Evolutionary conservation across 2,329 filamentous ascomycete species (phyloP).

Genomic region (Alternaria metachromatica): DNA sequence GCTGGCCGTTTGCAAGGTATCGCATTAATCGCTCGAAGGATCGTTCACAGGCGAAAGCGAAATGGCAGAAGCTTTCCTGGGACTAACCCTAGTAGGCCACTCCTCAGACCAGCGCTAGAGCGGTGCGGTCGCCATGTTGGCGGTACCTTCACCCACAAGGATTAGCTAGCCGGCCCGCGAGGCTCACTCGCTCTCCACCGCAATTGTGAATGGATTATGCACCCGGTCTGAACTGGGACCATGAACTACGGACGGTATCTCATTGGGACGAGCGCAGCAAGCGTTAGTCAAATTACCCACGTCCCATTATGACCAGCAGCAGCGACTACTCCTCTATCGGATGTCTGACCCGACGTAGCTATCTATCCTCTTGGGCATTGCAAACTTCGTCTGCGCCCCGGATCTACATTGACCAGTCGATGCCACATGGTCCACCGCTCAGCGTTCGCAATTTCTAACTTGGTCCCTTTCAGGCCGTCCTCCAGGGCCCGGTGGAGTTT

Average conservation of each 20-base stretch:
- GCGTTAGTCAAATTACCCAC: constrained; percentile 32
- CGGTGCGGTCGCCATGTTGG: constrained; percentile 38
- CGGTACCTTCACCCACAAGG: constrained; percentile 39
- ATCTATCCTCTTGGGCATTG: constrained; percentile 28
- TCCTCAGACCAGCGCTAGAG: constrained; percentile 34
- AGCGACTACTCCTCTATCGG: constrained; percentile 27
- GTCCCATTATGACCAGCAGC: constrained; percentile 18
- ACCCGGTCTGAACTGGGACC: constrained; percentile 36
- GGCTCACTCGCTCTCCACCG: constrained; percentile 44
- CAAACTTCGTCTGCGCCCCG: constrained; percentile 40
- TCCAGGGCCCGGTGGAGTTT: constrained; percentile 37
- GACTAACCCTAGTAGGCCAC: constrained; percentile 32
- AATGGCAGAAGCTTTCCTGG: constrained; percentile 29
- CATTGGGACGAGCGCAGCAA: constrained; percentile 33
- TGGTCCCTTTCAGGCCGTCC: constrained; percentile 35
- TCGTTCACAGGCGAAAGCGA: constrained; percentile 18
- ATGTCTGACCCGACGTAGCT: constrained; percentile 27
- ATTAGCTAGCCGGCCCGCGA: constrained; percentile 36
- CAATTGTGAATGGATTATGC: constrained; percentile 47
- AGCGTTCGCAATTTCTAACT: constrained; percentile 31
- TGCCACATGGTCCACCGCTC: constrained; percentile 19
- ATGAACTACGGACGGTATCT: constrained; percentile 31
- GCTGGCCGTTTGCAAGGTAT: constrained; percentile 16
- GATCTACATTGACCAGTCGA: constrained; percentile 27
- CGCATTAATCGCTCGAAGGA: constrained; percentile 21